Percentiles rank a stretch among this genome's conserved stretches.
These are phyloP conservation scores for Ricinus communis DNA, from an alignment of 345 rosid species.

Conservation along the genomic window DNA sequence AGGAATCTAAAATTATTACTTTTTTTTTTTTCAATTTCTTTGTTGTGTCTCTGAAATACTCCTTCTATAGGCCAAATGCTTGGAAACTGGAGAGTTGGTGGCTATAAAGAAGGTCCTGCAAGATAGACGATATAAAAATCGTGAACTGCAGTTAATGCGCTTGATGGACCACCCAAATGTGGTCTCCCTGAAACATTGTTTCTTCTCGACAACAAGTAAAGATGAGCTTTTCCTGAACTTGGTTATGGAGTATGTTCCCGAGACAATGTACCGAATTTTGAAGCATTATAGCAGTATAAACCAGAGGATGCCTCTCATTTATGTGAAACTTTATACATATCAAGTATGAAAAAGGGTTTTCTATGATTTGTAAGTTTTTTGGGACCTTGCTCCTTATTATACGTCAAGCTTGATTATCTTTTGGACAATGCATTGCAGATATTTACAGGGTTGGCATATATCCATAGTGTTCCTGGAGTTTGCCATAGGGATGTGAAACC, in stretches of 20 bases:
- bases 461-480: conserved; percentile 38
- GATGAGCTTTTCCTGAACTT: conserved; percentile 75
- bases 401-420: conserved; percentile 4
- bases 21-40: neutral
- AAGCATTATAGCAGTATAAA: conserved; percentile 59
- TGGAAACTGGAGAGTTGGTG: conserved; percentile 82
- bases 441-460: conserved; percentile 41
- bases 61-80: conserved; percentile 68
- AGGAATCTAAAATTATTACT: neutral
- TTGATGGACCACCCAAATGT: conserved; percentile 86
- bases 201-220: conserved; percentile 75
- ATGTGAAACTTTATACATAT: conserved; percentile 76
- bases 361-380: neutral
- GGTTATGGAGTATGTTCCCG: conserved; percentile 87
- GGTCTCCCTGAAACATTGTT: conserved; percentile 74
- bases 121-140: conserved; percentile 73
- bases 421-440: conserved; percentile 27
- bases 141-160: conserved; percentile 78
- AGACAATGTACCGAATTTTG: conserved; percentile 60
- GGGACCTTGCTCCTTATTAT: neutral
- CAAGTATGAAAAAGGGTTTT: conserved; percentile 46
- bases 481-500: conserved; percentile 50
- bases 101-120: conserved; percentile 89
- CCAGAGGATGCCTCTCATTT: conserved; percentile 78
- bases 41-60: neutral